Base-by-base conservation (phyloP, 2,329 filamentous ascomycete species). In the Fusarium cicatricum region DNA sequence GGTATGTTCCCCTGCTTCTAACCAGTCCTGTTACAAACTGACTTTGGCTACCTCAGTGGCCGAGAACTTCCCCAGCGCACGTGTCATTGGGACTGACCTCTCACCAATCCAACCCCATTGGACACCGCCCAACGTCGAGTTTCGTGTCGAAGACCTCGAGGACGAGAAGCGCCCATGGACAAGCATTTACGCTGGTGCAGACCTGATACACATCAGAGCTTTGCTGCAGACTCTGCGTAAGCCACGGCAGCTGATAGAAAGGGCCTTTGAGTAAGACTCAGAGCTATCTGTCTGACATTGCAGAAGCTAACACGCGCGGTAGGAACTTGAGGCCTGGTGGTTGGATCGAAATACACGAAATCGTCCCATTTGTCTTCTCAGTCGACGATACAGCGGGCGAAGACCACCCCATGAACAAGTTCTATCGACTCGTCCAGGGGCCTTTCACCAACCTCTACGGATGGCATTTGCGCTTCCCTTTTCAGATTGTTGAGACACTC, bases 61-160 rank as follows among this genome's bases (percentile, higher is more conserved):
- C 39, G 78, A 81, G 49, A 70, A 66, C 28, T 79, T 74, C 36
- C 78, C 78, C 28, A 76, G 78, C 39, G 78, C 79, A 33, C 74
- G 73, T 31, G 74, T 81, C n/a, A 75, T 78, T 33, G 80, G 80
- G 32, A 74, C 74, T 28, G 77, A 80, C 60, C 69, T 80, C 11
- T 77, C 77, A 10, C 75, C 76, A 7, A 78, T 79, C n/a, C 77
- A 80, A 39, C 76, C 75, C 3, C 66, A 70, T 21, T 78, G 73
- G 68, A 79, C 84, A 7, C 84, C 85, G 3, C 81, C 82, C 11
- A 88, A 88, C 60, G 75, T 85, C 29, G 77, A 79, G 39, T 87
- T 76, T 79, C 62, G 78, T 15, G 72, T 75, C 16, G 73, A 76
- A 41, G 73, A 75, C 36, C 65, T 76, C 10, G 73, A 75, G 48